A percentile compares a stretch with the other conserved stretches of the same genome.
phyloP scores from a whole-genome alignment of 2,329 filamentous ascomycete genomes.

The Neofusicoccum laricinum region DNA sequence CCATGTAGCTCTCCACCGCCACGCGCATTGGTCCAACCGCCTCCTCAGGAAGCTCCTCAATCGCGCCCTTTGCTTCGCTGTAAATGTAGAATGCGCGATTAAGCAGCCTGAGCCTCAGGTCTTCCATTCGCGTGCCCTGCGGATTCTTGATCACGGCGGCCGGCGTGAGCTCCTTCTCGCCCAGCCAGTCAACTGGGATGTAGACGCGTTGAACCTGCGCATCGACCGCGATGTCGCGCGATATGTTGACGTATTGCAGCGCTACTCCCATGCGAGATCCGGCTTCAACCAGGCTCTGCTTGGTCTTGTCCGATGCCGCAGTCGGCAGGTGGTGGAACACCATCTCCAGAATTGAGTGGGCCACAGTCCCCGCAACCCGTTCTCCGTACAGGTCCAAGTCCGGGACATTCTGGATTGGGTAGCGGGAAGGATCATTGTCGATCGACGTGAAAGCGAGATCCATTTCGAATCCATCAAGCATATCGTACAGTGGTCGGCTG shows the following conservation, averaged over 20 bases:
- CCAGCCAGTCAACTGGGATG: slow-evolving; percentile 63
- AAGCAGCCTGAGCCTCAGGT: slow-evolving; percentile 54
- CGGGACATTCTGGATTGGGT: slow-evolving; percentile 57
- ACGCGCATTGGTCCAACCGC: slow-evolving; percentile 64
- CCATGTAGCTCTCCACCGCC: slow-evolving; percentile 73
- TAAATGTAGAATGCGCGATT: slow-evolving; percentile 62
- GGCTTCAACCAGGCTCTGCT: slow-evolving; percentile 50
- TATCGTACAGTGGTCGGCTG: slow-evolving; percentile 58
- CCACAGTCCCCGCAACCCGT: slow-evolving; percentile 71
- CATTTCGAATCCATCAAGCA: slow-evolving; percentile 67
- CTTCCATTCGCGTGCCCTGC: slow-evolving; percentile 45
- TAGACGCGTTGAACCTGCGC: slow-evolving; percentile 66
- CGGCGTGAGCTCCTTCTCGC: slow-evolving; percentile 54
- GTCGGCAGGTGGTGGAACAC: slow-evolving; percentile 55
- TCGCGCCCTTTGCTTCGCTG: slow-evolving; percentile 51
- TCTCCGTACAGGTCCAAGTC: slow-evolving; percentile 63
- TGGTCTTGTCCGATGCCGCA: slow-evolving; percentile 25
- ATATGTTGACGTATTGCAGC: slow-evolving; percentile 75
- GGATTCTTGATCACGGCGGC: slow-evolving; percentile 55
- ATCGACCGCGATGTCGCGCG: slow-evolving; percentile 68
- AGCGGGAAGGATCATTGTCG: slow-evolving; percentile 26
- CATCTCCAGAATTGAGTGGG: slow-evolving; percentile 64
- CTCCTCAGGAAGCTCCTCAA: slow-evolving; percentile 60
- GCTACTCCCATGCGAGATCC: slow-evolving; percentile 68
- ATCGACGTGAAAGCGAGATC: slow-evolving; percentile 56